Evolutionary conservation across 2,329 filamentous ascomycete species (phyloP), one percentile per base, ranked within the genome.

Genomic region (Nectriaceae sp.): DNA sequence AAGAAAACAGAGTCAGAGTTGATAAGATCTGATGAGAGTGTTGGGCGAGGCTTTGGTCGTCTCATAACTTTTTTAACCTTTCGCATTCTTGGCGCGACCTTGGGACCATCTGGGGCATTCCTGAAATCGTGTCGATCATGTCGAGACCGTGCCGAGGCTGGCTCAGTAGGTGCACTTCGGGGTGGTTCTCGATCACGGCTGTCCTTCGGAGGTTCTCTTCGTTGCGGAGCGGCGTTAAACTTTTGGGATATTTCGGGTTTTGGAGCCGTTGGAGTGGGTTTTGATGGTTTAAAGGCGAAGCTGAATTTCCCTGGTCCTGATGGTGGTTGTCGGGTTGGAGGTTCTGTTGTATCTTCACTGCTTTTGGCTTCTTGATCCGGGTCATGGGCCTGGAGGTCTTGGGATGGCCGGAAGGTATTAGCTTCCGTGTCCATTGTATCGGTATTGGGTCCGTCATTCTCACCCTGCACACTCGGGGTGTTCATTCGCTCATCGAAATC

Each of bases 1-100:
- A 88, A 96, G 70, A 95, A 97, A 3, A 97, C 91, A 1, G 92
- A 97, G 39, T 93, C 88, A 0, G 92, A 96, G 5, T 78, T 75
- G 11, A 84, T 83, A 60, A 93, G 82, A 24, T 96, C 89, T 20
- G 84, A 73, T 0, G 86, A 73, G 2, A 97, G 73, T 4, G 76
- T 80, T 3, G 90, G 90, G 44, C 85, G 84, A 40, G 84, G 76
- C 64, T 91, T 94, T 11, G 83, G 72, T 22, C 87, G 83, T 65
- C 79, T 89, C 68, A 88, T 78, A 3, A 83, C 83, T 69, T 82
- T 87, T 64, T 82, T 87, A 29, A 87, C 80, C 64, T 79, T 79
- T 46, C 88, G 75, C 58, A 80, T 83, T 57, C 80, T 72, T 52
- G 84, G 65, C n/a, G 54, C 60, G 21, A 60, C 54, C 40, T 65